phyloP scores from a whole-genome alignment of 192 early-diverging fungal species.

The Mortierella hygrophila region DNA sequence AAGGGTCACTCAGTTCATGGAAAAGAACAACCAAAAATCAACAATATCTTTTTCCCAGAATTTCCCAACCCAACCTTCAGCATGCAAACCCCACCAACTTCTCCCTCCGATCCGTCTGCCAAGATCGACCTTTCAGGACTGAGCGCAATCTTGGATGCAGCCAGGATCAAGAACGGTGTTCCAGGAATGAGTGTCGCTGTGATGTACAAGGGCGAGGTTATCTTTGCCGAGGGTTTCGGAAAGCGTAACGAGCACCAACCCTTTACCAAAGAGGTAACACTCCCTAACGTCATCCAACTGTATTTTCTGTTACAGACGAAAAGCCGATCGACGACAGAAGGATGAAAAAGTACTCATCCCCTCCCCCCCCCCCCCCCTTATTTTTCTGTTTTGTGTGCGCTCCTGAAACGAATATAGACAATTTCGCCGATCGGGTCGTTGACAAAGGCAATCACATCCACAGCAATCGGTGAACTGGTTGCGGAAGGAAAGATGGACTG shows the following conservation, averaged over 20 bases:
- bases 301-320: not conserved
- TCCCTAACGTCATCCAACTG: not conserved
- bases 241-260: conserved; percentile 22
- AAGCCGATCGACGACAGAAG: not conserved
- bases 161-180: conserved; percentile 4
- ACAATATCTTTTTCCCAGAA: too few species aligned
- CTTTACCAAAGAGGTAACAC: conserved; percentile 3
- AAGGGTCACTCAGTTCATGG: too few species aligned
- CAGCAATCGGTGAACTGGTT: conserved; percentile 18
- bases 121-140: not conserved
- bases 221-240: conserved; percentile 25
- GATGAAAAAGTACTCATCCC: not conserved
- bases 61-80: not conserved
- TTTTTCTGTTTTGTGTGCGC: not conserved
- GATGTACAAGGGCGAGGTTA: conserved; percentile 13
- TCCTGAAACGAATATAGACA: not conserved
- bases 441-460: conserved; percentile 15
- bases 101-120: not conserved
- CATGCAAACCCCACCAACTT: not conserved
- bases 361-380: too few species aligned
- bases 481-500: conserved; percentile 29
- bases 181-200: conserved; percentile 26
- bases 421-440: conserved; percentile 9
- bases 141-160: not conserved
- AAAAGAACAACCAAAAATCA: too few species aligned